Evolutionary conservation across 192 early-diverging fungal species (phyloP).

Genomic region (Globomyces pollinis-pini): DNA sequence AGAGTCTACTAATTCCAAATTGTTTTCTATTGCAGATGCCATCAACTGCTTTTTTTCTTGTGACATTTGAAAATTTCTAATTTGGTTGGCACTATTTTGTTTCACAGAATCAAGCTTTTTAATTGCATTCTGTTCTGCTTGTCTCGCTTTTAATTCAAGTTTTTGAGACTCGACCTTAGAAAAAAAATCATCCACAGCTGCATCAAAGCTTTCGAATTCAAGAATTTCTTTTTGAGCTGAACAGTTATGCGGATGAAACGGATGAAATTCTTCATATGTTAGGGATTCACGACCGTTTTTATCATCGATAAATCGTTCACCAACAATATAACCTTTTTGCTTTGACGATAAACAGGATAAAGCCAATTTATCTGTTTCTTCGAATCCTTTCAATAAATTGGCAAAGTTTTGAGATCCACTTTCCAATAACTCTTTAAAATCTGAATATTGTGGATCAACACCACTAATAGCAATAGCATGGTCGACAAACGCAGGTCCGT

Average conservation of each 20-base stretch:
- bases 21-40: slow-evolving; percentile 79
- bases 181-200: slow-evolving; percentile 86
- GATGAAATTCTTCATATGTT: slow-evolving; percentile 38
- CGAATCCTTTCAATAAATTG: slow-evolving; percentile 55
- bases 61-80: slow-evolving; percentile 65
- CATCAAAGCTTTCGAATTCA: slow-evolving; percentile 72
- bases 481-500: slow-evolving; percentile 84
- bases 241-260: slow-evolving; percentile 33
- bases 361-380: slow-evolving; percentile 51
- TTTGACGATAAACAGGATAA: neutral
- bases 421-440: slow-evolving; percentile 44
- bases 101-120: slow-evolving; percentile 80
- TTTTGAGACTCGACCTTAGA: slow-evolving; percentile 83
- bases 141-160: slow-evolving; percentile 57
- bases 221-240: neutral
- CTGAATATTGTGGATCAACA: slow-evolving; percentile 53
- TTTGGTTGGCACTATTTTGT: slow-evolving; percentile 68
- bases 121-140: slow-evolving; percentile 65
- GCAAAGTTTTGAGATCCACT: slow-evolving; percentile 49
- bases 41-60: slow-evolving; percentile 61
- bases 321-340: neutral
- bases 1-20: slow-evolving; percentile 77
- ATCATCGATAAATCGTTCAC: neutral
- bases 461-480: slow-evolving; percentile 64
- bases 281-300: neutral